Evolutionary conservation across 257 asterid species (phyloP).

Genomic region (Solanum bulbocastanum): DNA sequence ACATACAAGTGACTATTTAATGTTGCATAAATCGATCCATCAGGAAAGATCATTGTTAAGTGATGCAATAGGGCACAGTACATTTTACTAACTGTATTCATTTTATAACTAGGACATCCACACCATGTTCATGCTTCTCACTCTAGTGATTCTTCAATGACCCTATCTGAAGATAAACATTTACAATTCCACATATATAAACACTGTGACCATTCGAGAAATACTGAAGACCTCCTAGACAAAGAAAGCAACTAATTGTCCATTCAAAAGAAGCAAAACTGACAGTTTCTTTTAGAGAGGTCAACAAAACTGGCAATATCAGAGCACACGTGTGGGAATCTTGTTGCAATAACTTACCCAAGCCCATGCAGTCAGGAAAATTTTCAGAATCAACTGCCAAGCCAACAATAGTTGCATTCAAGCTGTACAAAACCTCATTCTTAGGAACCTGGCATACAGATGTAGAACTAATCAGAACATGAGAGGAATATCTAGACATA

Average conservation of each 20-base stretch:
- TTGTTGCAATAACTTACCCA: conserved; percentile 47
- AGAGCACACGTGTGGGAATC: neutral
- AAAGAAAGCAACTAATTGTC: neutral
- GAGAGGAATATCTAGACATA: neutral
- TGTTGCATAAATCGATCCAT: neutral
- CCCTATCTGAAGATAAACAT: neutral
- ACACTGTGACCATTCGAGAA: neutral
- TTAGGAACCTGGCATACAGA: conserved; percentile 48
- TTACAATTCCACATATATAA: neutral
- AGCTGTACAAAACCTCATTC: conserved; percentile 64
- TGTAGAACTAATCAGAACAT: neutral
- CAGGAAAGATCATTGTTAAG: neutral
- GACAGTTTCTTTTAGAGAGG: neutral
- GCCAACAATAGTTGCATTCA: conserved; percentile 89
- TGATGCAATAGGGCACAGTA: neutral
- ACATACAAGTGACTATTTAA: neutral
- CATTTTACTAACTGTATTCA: neutral
- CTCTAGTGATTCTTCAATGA: neutral
- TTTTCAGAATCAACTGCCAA: conserved; percentile 55
- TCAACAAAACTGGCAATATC: neutral
- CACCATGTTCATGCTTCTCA: neutral
- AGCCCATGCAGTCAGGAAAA: conserved; percentile 75
- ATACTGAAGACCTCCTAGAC: neutral
- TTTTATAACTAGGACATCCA: neutral
- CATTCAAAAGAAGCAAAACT: neutral